These are phyloP conservation scores for Citrus australasica DNA, from an alignment of 345 rosid species.

Conservation along the genomic window DNA sequence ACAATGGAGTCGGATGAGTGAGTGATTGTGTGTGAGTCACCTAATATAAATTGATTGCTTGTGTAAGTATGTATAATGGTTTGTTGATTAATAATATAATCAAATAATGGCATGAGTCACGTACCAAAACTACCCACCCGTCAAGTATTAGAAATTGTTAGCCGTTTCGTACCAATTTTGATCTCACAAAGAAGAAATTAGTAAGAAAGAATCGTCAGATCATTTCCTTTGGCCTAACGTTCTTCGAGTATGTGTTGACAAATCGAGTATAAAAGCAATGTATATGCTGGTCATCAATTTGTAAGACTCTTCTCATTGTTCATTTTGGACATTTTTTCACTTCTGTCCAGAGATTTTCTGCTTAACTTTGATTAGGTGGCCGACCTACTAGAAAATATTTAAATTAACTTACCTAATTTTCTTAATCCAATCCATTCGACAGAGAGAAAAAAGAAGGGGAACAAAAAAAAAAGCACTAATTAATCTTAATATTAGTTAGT, in stretches of 20 bases:
- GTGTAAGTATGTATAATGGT: conserved; percentile 10
- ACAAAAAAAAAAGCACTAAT: no score
- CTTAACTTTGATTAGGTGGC: conserved; percentile 13
- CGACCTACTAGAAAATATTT: not conserved
- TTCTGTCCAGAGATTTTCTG: not conserved
- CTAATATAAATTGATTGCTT: conserved; percentile 15
- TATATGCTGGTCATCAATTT: no score
- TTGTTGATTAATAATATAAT: conserved; percentile 4
- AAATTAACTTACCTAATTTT: conserved; percentile 2
- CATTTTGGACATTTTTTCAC: not conserved
- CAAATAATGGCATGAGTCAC: conserved; percentile 4
- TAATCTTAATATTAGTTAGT: not conserved
- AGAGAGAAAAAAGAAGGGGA: not conserved
- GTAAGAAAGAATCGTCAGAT: not conserved
- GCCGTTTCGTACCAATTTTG: not conserved
- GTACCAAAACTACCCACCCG: not conserved
- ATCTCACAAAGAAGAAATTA: not conserved
- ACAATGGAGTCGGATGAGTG: not conserved
- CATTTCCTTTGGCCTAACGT: not conserved
- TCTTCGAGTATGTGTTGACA: not conserved
- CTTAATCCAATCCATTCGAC: not conserved
- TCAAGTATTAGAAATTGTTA: not conserved
- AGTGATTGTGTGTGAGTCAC: conserved; percentile 6
- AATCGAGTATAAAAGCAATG: not conserved
- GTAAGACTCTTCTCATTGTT: not conserved